Percentiles rank a stretch among this genome's conserved stretches.
These are phyloP conservation scores for Ricinus communis DNA, from an alignment of 345 rosid species.

Conservation along the genomic window DNA sequence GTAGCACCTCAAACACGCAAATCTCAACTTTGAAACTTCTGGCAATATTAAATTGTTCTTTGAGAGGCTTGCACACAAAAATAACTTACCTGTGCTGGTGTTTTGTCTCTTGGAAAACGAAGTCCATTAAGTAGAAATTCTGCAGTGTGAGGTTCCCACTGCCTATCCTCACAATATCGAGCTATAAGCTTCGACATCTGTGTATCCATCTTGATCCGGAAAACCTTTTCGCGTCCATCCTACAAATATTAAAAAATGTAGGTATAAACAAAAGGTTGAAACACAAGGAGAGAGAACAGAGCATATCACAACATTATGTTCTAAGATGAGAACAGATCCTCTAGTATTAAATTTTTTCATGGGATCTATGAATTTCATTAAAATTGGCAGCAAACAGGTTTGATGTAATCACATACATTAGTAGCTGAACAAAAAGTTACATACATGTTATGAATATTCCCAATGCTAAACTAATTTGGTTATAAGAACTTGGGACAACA, in stretches of 20 bases:
- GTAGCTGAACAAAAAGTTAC: no score
- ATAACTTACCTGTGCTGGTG: conserved; percentile 4
- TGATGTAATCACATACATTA: no score
- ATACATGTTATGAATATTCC: no score
- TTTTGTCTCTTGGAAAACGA: neutral
- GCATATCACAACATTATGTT: no score
- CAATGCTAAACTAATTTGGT: no score
- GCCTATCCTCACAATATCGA: neutral
- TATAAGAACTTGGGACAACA: no score
- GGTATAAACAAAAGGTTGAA: neutral
- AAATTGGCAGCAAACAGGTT: no score
- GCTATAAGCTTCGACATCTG: neutral
- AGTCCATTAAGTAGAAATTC: neutral
- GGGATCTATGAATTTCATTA: no score
- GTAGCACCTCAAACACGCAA: no score
- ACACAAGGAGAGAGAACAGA: neutral
- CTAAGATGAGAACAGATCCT: no score
- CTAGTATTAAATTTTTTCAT: no score
- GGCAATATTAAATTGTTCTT: neutral
- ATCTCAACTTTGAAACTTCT: no score
- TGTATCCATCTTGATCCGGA: neutral
- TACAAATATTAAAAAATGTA: neutral
- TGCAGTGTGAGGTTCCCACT: neutral
- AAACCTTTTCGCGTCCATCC: neutral
- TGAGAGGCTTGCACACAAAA: neutral